Evolutionary conservation across 2,329 filamentous ascomycete species (phyloP).

Genomic region (Penicillium sp.): DNA sequence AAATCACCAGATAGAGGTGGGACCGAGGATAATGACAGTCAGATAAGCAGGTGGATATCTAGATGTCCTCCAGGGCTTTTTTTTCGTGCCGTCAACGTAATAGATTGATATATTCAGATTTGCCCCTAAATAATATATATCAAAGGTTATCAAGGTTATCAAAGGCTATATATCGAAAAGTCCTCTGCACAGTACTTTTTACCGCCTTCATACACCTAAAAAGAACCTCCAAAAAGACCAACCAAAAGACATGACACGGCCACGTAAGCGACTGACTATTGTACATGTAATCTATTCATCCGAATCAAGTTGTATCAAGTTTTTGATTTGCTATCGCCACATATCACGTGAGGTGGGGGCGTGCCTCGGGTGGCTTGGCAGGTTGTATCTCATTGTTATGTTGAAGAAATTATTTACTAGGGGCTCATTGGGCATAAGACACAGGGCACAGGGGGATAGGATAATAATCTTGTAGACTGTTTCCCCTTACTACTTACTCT

Average conservation of each 20-base stretch:
- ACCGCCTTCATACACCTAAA: too few species aligned
- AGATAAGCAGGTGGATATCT: background rate
- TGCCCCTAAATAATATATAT: background rate
- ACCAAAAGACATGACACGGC: too few species aligned
- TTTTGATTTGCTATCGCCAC: slow-evolving; percentile 11
- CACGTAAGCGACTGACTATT: too few species aligned
- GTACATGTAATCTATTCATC: background rate
- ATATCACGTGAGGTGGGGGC: slow-evolving; percentile 18
- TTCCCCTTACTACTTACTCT: background rate
- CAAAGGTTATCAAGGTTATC: too few species aligned
- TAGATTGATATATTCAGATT: background rate
- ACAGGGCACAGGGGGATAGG: background rate
- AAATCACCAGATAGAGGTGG: slow-evolving; percentile 4
- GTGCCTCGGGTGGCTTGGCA: slow-evolving; percentile 3
- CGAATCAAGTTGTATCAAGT: slow-evolving; percentile 1
- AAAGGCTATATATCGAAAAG: too few species aligned
- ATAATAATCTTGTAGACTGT: background rate
- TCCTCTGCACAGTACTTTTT: too few species aligned
- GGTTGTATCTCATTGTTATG: background rate
- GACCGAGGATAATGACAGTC: background rate
- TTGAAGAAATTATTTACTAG: background rate
- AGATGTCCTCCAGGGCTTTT: too few species aligned
- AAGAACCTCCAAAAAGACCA: too few species aligned
- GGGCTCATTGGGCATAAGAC: background rate
- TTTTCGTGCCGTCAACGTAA: too few species aligned